Base-by-base conservation (phyloP, 257 asterid genomes). In the Plantago ovata region DNA sequence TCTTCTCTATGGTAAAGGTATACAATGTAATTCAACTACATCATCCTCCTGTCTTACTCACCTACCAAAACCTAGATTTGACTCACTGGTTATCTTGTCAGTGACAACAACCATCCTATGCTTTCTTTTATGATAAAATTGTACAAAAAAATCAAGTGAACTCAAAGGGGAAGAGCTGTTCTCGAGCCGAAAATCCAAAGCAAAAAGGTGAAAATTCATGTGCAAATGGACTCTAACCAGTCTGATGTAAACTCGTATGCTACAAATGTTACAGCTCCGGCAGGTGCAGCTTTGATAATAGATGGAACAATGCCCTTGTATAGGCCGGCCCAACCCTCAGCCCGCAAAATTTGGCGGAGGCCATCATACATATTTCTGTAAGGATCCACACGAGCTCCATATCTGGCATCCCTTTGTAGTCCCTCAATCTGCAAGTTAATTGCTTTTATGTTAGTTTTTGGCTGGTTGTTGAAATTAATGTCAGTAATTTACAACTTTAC, bases 251-350 rank as follows among this genome's bases (percentile, higher is more conserved):
- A 77, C 70, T 92, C 98, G 51, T 83, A 88, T 33, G 85, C 94
- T 74, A 84, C 95, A 59, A 92, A 92, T 44, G 98, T 92, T n/a
- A 92, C 95, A 61, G 98, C 98, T 60, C 94, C 90, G 32, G 95
- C 96, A 1, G 95, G 98, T 49, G 98, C 98, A 63, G 98, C 95
- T 79, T 88, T 88, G 66, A 88, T 51, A 13, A 88, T 72, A 1
- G 98, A 92, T 2, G 98, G 98, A 45, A 77, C 84, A 7, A 92
- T 92, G 69, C 98, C 98, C 70, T 92, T 92, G 28, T 92, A 92
- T 11, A 92, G 95, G 11, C 98, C 95, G 0, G 79, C 79, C 86
- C 76, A 79, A 44, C 98, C 95, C 69, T 92, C 98, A 2, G 64
- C 52, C 2, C 52, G 76, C 49, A 73, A 14, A 42, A 88, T 92